A percentile compares a stretch with the other conserved stretches of the same genome.
Evolutionary conservation across 192 early-diverging fungal genomes (phyloP).

Genomic region (Podila epicladia): DNA sequence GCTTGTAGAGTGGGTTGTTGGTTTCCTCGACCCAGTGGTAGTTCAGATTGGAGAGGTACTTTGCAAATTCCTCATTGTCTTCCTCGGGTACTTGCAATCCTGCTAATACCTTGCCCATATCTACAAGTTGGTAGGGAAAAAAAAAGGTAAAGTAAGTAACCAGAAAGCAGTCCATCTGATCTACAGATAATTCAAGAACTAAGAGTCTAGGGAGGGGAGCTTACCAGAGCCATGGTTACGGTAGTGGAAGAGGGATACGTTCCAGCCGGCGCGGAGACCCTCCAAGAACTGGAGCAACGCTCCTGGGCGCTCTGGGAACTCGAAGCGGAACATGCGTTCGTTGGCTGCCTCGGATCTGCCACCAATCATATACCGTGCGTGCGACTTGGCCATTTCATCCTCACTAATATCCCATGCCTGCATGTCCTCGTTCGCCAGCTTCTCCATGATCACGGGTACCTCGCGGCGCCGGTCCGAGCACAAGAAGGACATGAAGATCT

Average conservation of each 20-base stretch:
- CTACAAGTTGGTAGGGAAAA: constrained; percentile 48
- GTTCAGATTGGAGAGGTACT: constrained; percentile 81
- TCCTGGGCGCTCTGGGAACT: constrained; percentile 96
- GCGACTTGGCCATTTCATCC: constrained; percentile 97
- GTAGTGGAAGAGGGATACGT: constrained; percentile 96
- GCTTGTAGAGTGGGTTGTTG: constrained; percentile 86
- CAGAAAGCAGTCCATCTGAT: background rate
- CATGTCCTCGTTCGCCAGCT: constrained; percentile 72
- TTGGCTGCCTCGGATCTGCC: constrained; percentile 81
- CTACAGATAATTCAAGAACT: background rate
- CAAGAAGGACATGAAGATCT: constrained; percentile 91
- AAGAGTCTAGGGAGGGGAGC: background rate
- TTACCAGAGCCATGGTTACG: constrained; percentile 90
- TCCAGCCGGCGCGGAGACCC: constrained; percentile 72
- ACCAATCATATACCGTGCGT: constrained; percentile 94
- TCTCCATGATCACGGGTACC: constrained; percentile 71
- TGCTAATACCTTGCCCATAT: constrained; percentile 92
- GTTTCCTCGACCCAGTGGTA: constrained; percentile 96
- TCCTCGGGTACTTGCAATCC: constrained; percentile 91
- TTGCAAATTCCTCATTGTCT: constrained; percentile 70
- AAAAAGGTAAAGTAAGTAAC: background rate
- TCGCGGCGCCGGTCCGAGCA: constrained; percentile 78
- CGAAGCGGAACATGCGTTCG: constrained; percentile 93
- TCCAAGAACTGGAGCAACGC: constrained; percentile 88
- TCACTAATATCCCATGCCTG: constrained; percentile 83